Evolutionary conservation across 2,329 filamentous ascomycete genomes (phyloP).

Genomic region (Neodidymelliopsis sp.): DNA sequence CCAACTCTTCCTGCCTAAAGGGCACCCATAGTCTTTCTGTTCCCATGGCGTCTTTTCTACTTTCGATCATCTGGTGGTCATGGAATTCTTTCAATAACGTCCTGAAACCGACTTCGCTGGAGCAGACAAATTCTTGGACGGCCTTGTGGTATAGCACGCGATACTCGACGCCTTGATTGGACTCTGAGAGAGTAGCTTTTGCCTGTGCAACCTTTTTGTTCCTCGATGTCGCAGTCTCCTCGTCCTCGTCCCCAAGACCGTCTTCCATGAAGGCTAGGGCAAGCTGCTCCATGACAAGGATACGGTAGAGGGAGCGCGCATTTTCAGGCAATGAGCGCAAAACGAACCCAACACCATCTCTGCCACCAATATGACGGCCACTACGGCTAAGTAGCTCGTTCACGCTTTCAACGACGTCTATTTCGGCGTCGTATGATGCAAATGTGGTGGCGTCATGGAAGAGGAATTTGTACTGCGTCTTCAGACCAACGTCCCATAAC

Average conservation of each 20-base stretch:
- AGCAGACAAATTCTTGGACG: conserved; percentile 95
- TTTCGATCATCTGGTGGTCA: conserved; percentile 97
- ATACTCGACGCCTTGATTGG: conserved; percentile 78
- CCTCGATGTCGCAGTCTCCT: conserved; percentile 22
- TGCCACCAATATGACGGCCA: conserved; percentile 80
- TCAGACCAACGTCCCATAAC: conserved; percentile 88
- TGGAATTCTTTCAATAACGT: conserved; percentile 97
- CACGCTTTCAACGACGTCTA: conserved; percentile 88
- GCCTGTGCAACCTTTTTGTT: conserved; percentile 37
- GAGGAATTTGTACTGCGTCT: conserved; percentile 81
- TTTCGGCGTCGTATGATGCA: conserved; percentile 72
- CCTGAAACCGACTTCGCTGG: conserved; percentile 93
- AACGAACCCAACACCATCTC: conserved; percentile 91
- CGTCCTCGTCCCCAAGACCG: conserved; percentile 36
- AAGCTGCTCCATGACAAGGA: conserved; percentile 85
- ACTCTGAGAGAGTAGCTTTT: conserved; percentile 42
- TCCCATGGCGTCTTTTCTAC: conserved; percentile 82
- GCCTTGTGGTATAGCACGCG: conserved; percentile 92
- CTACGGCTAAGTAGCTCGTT: conserved; percentile 85
- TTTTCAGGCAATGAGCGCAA: conserved; percentile 91
- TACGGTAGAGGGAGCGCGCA: conserved; percentile 82
- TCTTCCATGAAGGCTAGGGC: conserved; percentile 65
- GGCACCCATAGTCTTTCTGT: conserved; percentile 87
- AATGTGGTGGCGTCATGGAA: conserved; percentile 98
- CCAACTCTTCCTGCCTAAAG: conserved; percentile 86